A percentile compares a stretch with the other conserved stretches of the same genome.
Evolutionary conservation across 768 basidiomycete genomes (phyloP).

Genomic region (Rhodotorula toruloides): DNA sequence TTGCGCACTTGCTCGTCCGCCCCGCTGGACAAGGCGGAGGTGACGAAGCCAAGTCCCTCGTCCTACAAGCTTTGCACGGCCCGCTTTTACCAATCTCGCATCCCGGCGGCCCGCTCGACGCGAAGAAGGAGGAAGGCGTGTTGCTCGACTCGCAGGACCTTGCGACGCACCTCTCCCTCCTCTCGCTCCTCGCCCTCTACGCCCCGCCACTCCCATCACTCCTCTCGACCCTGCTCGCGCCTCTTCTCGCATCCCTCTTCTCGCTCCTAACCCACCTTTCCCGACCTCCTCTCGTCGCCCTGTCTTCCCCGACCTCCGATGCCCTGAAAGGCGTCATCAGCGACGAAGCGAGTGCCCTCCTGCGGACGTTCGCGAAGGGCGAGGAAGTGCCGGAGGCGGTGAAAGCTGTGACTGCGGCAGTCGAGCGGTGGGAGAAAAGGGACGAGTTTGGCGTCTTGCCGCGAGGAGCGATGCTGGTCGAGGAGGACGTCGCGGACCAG

Average conservation of each 20-base stretch:
- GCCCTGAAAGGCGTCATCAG: slow-evolving; percentile 55
- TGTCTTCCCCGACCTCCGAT: slow-evolving; percentile 56
- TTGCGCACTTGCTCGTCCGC: slow-evolving; percentile 13
- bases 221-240: slow-evolving; percentile 2
- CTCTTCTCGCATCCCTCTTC: slow-evolving; percentile 57
- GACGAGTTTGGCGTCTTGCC: slow-evolving; percentile 6
- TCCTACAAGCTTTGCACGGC: background rate
- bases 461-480: slow-evolving; percentile 47
- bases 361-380: slow-evolving; percentile 71
- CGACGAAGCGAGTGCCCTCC: slow-evolving; percentile 63
- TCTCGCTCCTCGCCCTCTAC: slow-evolving; percentile 7
- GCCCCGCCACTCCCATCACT: slow-evolving; percentile 10
- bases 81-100: background rate
- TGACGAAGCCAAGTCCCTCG: background rate
- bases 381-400: slow-evolving; percentile 53
- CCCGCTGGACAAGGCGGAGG: background rate
- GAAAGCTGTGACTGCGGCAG: slow-evolving; percentile 58
- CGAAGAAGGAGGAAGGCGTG: background rate
- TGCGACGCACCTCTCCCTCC: slow-evolving; percentile 1
- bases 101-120: too few species aligned
- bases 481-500: slow-evolving; percentile 46
- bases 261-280: slow-evolving; percentile 53
- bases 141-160: background rate
- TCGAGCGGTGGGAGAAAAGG: slow-evolving; percentile 44
- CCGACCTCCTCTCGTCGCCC: slow-evolving; percentile 62